Evolutionary conservation across 2,329 filamentous ascomycete species (phyloP).

Genomic region (Fusarium sublunatum): DNA sequence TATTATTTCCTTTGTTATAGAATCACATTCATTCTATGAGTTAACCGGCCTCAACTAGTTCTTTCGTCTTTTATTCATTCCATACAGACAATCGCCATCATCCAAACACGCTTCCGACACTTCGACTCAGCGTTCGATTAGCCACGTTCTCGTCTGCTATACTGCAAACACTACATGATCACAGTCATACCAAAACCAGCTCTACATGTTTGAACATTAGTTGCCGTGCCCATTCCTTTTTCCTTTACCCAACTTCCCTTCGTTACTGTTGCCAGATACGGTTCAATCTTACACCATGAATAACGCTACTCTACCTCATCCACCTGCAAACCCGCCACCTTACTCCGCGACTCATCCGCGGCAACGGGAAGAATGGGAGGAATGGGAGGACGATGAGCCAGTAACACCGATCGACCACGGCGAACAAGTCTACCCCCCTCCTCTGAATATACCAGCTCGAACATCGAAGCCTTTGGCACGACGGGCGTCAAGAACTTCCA

Average conservation of each 20-base stretch:
- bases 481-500: constrained; percentile 52
- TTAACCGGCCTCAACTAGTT: constrained; percentile 10
- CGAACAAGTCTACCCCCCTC: constrained; percentile 49
- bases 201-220: constrained; percentile 29
- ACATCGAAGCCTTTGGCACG: constrained; percentile 28
- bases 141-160: constrained; percentile 12
- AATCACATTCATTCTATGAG: constrained; percentile 18
- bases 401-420: constrained; percentile 55
- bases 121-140: constrained; percentile 5
- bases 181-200: constrained; percentile 7
- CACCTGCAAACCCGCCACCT: constrained; percentile 26
- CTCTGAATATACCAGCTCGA: constrained; percentile 30
- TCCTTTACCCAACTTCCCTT: constrained; percentile 4
- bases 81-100: constrained; percentile 14
- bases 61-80: constrained; percentile 24
- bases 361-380: constrained; percentile 61
- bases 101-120: constrained; percentile 9
- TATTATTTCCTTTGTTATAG: constrained; percentile 43
- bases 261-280: constrained; percentile 18
- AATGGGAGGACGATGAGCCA: constrained; percentile 64
- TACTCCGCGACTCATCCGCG: constrained; percentile 33
- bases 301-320: constrained; percentile 21
- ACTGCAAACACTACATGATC: constrained; percentile 21
- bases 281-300: constrained; percentile 28
- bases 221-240: constrained; percentile 4